A percentile compares a stretch with the other conserved stretches of the same genome.
Conservation (phyloP, 495 filamentous ascomycete genomes). For the Jackrogersella minutella region DNA sequence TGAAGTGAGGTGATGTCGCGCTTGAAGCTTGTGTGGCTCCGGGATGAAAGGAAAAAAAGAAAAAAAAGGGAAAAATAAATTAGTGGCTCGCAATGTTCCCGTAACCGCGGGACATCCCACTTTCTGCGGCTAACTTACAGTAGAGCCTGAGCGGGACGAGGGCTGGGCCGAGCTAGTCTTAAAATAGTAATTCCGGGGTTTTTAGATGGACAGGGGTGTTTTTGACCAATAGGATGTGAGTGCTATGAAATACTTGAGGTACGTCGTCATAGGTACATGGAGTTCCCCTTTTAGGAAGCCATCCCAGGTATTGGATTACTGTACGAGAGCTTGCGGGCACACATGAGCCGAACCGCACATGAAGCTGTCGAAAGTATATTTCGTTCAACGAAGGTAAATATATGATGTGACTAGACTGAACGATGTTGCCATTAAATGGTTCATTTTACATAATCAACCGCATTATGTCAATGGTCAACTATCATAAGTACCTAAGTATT, state of each 20-base stretch:
- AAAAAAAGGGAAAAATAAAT: constrained; percentile 30
- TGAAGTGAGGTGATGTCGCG: constrained; percentile 31
- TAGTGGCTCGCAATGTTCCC: constrained; percentile 33
- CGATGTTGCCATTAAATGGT: background rate
- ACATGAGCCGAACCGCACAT: background rate
- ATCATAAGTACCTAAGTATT: too few species aligned
- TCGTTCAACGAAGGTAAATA: background rate
- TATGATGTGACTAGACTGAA: too few species aligned
- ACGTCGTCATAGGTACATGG: constrained; percentile 12
- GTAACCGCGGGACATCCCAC: constrained; percentile 38
- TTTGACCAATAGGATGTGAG: constrained; percentile 14
- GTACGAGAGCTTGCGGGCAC: background rate
- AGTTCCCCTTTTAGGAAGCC: constrained; percentile 3
- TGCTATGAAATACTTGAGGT: background rate
- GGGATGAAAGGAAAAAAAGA: background rate
- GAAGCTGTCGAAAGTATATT: background rate
- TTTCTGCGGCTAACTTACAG: constrained; percentile 22
- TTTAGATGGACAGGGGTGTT: constrained; percentile 9
- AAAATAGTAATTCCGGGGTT: constrained; percentile 35
- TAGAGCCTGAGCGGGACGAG: constrained; percentile 18
- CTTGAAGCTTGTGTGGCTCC: constrained; percentile 3
- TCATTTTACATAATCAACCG: too few species aligned
- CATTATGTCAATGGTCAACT: too few species aligned
- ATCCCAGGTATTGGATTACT: background rate
- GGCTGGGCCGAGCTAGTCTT: constrained; percentile 19